Base-by-base conservation (phyloP, 2,329 filamentous ascomycete species). In the Claviceps pusilla region DNA sequence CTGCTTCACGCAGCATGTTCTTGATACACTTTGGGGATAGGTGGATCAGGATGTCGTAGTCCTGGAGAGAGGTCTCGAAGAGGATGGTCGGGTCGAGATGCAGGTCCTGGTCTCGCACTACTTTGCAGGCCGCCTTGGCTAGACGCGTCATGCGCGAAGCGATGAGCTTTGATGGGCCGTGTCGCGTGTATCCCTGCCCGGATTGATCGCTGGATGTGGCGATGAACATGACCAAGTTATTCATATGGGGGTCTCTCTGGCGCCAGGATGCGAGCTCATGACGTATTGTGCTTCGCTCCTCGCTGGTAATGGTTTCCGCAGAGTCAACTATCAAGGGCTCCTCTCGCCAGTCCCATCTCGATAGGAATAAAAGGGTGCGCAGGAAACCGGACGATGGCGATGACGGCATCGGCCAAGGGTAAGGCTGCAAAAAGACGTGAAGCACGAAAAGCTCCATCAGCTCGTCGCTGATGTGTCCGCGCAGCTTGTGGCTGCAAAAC, bases 331-430 rank as follows among this genome's bases (percentile, higher is more conserved):
- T 76, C 37, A 97, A 74, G 1, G 93, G 86, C 53, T 89, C 84
- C 7, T 83, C 76, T 33, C 87, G 81, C 93, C 93, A 98, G 66
- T 97, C 89, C 89, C 93, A 98, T 46, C 82, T 78, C 1, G 89
- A 82, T 14, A 98, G 74, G 66, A 91, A 86, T 37, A 84, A 73
- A 1, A 98, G 73, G 0, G 87, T 87, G 28, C 90, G 82, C 33
- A 95, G 70, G 64, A 98, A 91, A 4, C 87, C 93, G 0, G 85
- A 84, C 61, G 83, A 82, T 10, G 84, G 76, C 60, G 84, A 91
- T 0, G 86, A 85, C 0, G 94, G 91, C 0, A 78, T 72, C 42
- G 78, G 72, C 85, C 88, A 96, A 0, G 93, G 89, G 59, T 87
- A 83, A 0, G 89, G 86, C 50, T 86, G 80, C 9, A 93, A 73